phyloP scores from a whole-genome alignment of 2,329 filamentous ascomycete genomes.

The Ophiostoma sp. region DNA sequence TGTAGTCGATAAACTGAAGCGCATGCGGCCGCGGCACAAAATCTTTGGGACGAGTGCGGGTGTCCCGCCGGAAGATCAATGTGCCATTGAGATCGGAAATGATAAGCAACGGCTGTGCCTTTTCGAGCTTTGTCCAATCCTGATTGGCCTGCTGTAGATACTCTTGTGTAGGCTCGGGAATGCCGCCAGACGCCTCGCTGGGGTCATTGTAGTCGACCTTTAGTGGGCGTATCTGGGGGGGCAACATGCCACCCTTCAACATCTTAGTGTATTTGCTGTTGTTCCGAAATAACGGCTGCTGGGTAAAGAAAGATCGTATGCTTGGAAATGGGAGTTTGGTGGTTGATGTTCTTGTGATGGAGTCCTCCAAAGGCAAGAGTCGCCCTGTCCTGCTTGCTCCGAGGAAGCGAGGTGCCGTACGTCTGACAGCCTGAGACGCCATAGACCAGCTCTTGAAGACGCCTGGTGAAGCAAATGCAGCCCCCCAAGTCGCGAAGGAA shows the following conservation, averaged over 20 bases:
- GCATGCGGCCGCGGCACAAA: slow-evolving; percentile 71
- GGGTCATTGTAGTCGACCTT: background rate
- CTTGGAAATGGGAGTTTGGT: background rate
- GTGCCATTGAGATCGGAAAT: slow-evolving; percentile 95
- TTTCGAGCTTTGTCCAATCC: slow-evolving; percentile 34
- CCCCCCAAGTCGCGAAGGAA: background rate
- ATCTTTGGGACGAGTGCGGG: slow-evolving; percentile 44
- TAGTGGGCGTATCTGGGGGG: background rate
- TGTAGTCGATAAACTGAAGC: slow-evolving; percentile 67
- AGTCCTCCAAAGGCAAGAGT: background rate
- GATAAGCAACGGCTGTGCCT: slow-evolving; percentile 69
- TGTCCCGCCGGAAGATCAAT: slow-evolving; percentile 69
- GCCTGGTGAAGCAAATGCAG: background rate
- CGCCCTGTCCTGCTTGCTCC: background rate
- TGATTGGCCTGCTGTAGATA: slow-evolving; percentile 61
- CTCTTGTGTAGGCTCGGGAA: slow-evolving; percentile 58
- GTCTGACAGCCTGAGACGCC: background rate
- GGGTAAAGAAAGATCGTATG: background rate
- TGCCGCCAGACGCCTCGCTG: slow-evolving; percentile 44
- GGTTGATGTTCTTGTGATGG: background rate
- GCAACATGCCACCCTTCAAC: too few relatives aligned
- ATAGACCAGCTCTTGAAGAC: background rate
- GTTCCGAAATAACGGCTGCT: background rate
- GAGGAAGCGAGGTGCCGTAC: background rate
- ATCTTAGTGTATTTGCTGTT: too few relatives aligned